Percentiles rank a stretch among this genome's conserved stretches.
Evolutionary conservation across 140 eudicot genomes (phyloP).

Genomic region (Cichorium intybus): DNA sequence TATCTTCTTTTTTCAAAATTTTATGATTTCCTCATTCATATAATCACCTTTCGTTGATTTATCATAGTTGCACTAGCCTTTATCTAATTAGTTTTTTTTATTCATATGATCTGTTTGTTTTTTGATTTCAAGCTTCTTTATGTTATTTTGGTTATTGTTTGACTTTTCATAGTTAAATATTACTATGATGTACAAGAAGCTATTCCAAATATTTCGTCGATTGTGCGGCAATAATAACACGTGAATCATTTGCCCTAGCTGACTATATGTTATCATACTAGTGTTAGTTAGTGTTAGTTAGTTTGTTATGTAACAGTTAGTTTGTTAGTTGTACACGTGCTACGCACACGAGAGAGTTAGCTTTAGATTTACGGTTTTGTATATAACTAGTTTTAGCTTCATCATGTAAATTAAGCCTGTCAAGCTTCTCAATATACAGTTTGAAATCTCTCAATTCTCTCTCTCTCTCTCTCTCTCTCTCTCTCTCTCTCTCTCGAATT

Average conservation of each 20-base stretch:
- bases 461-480: no score
- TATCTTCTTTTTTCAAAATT: neutral
- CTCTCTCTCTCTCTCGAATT: no score
- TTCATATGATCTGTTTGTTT: conserved; percentile 7
- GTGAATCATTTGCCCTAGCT: neutral
- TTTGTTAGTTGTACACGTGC: no score
- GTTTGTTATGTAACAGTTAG: no score
- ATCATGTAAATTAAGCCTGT: no score
- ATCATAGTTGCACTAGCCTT: neutral
- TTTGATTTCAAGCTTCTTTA: conserved; percentile 20
- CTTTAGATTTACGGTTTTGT: no score
- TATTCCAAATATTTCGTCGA: neutral
- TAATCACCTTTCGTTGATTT: conserved; percentile 13
- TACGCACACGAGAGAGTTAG: no score
- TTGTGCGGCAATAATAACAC: neutral
- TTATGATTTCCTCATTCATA: conserved; percentile 6
- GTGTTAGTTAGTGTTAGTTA: no score
- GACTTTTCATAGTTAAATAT: conserved; percentile 21
- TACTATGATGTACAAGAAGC: conserved; percentile 15
- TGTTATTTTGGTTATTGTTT: conserved; percentile 11
- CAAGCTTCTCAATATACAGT: no score
- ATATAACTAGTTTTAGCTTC: no score
- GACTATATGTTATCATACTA: no score
- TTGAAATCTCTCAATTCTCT: no score
- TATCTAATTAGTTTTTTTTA: conserved; percentile 1